Conservation (phyloP, 1,139 yeast genomes). For the Nadsonia commutata region DNA sequence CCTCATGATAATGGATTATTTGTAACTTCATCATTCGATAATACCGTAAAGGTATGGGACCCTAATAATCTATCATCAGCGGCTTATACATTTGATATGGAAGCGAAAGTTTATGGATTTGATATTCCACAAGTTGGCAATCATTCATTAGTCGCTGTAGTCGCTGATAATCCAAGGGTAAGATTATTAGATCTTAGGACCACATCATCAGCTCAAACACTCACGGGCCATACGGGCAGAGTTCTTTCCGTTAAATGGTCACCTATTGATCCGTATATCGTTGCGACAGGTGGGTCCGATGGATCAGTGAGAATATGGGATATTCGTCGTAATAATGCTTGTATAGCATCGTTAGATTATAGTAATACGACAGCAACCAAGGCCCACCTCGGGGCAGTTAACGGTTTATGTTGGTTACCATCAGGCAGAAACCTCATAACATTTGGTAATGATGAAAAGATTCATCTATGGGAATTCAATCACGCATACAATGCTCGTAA, state of each 20-base stretch:
- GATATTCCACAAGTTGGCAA: conserved; percentile 26
- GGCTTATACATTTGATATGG: conserved; percentile 50
- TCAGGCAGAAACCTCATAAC: conserved; percentile 45
- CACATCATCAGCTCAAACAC: conserved; percentile 54
- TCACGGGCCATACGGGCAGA: conserved; percentile 49
- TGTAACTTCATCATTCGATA: conserved; percentile 69
- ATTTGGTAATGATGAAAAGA: conserved; percentile 63
- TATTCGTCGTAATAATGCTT: conserved; percentile 50
- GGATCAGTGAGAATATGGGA: conserved; percentile 56
- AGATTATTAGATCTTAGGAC: conserved; percentile 60
- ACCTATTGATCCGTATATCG: conserved; percentile 43
- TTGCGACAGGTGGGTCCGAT: conserved; percentile 67
- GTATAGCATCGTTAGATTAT: conserved; percentile 43
- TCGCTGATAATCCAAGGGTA: conserved; percentile 55
- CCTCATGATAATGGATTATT: conserved; percentile 80
- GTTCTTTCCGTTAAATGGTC: conserved; percentile 65
- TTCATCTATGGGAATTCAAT: conserved; percentile 50
- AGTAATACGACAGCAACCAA: conserved; percentile 18
- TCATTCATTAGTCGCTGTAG: conserved; percentile 51
- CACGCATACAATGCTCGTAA: conserved; percentile 31
- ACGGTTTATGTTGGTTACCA: conserved; percentile 59
- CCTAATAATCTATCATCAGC: conserved; percentile 40
- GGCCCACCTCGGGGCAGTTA: conserved; percentile 65
- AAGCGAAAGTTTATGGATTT: conserved; percentile 25
- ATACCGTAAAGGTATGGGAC: conserved; percentile 70